Evolutionary conservation across 441 rosid species (phyloP).

Genomic region (Dalechampia spathulata): DNA sequence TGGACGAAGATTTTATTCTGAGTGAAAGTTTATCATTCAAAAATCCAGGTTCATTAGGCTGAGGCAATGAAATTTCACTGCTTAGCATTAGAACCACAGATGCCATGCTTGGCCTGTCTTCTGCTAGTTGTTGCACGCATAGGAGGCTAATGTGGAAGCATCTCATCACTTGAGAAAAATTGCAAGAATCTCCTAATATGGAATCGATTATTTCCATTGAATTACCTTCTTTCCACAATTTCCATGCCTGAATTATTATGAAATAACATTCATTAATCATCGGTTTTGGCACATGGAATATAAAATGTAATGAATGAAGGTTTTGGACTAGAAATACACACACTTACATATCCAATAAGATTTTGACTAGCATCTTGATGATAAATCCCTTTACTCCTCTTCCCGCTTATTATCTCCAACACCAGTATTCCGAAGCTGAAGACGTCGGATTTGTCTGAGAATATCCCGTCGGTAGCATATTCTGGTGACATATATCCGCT

Average conservation of each 20-base stretch:
- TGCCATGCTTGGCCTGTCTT: constrained; percentile 16
- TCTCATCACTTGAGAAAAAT: neutral
- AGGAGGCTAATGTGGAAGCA: constrained; percentile 4
- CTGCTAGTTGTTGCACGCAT: constrained; percentile 7
- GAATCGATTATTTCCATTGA: constrained; percentile 29
- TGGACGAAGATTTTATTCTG: neutral
- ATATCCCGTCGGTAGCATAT: constrained; percentile 18
- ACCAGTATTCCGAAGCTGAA: constrained; percentile 27
- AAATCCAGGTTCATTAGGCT: constrained; percentile 5
- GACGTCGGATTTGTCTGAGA: constrained; percentile 23
- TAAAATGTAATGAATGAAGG: neutral
- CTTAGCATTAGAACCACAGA: constrained; percentile 10
- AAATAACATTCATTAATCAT: neutral
- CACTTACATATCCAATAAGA: constrained; percentile 21
- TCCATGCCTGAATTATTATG: constrained; percentile 30
- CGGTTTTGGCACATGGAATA: neutral
- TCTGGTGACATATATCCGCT: constrained; percentile 25
- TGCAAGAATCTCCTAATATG: neutral
- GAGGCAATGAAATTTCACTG: constrained; percentile 1
- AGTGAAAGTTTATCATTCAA: neutral
- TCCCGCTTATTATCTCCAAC: constrained; percentile 23
- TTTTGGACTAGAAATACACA: neutral
- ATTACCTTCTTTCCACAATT: constrained; percentile 31
- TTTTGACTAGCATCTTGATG: constrained; percentile 13
- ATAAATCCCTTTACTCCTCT: constrained; percentile 15